Percentiles rank a stretch among this genome's conserved stretches.
These are phyloP conservation scores for Debaryomyces hansenii DNA, from an alignment of 805 yeast genomes.

Conservation along the genomic window DNA sequence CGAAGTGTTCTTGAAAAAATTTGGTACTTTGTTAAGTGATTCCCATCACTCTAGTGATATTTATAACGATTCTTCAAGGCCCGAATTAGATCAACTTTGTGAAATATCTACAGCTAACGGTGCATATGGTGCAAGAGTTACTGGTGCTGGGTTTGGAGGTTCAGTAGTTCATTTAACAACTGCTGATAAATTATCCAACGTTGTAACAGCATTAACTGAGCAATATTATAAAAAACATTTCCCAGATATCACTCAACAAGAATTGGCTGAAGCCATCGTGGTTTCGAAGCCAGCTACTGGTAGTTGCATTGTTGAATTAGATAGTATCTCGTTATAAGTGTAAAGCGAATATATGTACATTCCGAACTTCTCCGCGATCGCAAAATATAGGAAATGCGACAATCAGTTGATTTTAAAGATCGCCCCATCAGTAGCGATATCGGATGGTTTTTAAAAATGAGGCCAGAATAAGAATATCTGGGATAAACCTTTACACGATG, in stretches of 20 bases:
- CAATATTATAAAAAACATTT: conserved; percentile 50
- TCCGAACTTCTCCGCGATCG: conserved; percentile 1
- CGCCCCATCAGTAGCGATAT: not conserved
- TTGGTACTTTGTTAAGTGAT: conserved; percentile 59
- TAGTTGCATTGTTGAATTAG: conserved; percentile 29
- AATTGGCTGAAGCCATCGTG: conserved; percentile 52
- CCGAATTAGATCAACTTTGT: conserved; percentile 54
- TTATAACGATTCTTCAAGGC: conserved; percentile 55
- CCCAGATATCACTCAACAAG: conserved; percentile 48
- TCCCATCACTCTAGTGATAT: conserved; percentile 55
- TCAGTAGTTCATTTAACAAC: conserved; percentile 65
- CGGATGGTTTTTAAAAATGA: no score
- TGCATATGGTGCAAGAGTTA: conserved; percentile 65
- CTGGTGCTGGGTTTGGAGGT: conserved; percentile 84
- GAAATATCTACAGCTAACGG: conserved; percentile 55
- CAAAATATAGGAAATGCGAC: not conserved
- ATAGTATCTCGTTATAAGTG: not conserved
- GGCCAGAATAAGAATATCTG: no score
- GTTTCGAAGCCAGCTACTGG: conserved; percentile 59
- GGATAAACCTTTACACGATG: no score
- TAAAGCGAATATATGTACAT: not conserved
- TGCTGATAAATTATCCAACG: conserved; percentile 34
- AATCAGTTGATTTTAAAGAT: not conserved
- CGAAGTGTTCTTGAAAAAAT: conserved; percentile 35
- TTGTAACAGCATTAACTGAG: conserved; percentile 45